Evolutionary conservation across 2,329 filamentous ascomycete species (phyloP).

Genomic region (Pleurostoma richardsiae): DNA sequence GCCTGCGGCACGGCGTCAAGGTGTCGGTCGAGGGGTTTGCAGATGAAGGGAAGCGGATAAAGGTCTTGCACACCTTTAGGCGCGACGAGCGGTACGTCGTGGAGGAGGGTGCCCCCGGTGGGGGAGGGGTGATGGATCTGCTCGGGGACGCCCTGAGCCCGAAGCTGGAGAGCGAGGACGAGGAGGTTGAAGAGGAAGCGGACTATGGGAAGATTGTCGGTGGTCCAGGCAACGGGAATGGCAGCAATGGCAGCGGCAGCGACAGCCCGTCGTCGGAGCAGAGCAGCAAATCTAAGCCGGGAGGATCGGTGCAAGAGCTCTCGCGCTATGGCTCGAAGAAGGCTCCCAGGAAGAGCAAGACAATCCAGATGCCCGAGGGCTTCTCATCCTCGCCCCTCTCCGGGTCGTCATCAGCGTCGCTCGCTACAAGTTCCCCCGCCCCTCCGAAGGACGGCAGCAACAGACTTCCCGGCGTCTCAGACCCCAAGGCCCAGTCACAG

Average conservation of each 20-base stretch:
- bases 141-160: constrained; percentile 36
- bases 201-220: constrained; percentile 9
- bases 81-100: constrained; percentile 67
- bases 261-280: constrained; percentile 11
- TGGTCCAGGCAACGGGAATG: constrained; percentile 3
- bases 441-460: constrained; percentile 5
- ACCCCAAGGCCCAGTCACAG: neutral
- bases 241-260: constrained; percentile 13
- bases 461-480: neutral
- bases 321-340: constrained; percentile 16
- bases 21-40: constrained; percentile 78
- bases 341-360: constrained; percentile 18
- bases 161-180: constrained; percentile 14
- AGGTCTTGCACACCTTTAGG: constrained; percentile 75
- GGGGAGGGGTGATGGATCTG: constrained; percentile 43
- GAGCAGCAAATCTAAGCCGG: constrained; percentile 10
- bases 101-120: constrained; percentile 47
- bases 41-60: constrained; percentile 85
- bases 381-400: neutral
- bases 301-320: constrained; percentile 8
- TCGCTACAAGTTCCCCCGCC: constrained; percentile 7
- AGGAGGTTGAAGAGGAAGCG: constrained; percentile 29
- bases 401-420: constrained; percentile 5
- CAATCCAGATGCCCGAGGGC: constrained; percentile 16
- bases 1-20: constrained; percentile 80